Percentiles rank a stretch among this genome's conserved stretches.
These are phyloP conservation scores for Yamadazyma aaseri DNA, from an alignment of 1,139 yeast species.

Conservation along the genomic window DNA sequence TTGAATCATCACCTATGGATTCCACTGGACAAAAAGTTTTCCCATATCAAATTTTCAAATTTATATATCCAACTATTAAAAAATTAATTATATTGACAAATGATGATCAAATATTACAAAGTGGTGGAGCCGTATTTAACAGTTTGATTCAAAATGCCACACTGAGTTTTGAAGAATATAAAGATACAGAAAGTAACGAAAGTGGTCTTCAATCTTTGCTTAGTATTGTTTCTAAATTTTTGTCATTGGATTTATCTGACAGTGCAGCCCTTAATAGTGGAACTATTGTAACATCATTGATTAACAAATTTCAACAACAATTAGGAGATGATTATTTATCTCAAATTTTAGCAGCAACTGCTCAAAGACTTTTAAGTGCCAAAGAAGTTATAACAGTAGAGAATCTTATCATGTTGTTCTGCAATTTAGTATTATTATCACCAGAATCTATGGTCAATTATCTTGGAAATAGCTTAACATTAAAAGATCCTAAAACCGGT, in stretches of 20 bases:
- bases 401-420: slow-evolving; percentile 72
- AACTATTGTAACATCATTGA: slow-evolving; percentile 60
- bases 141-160: slow-evolving; percentile 57
- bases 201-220: slow-evolving; percentile 58
- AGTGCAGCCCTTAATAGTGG: slow-evolving; percentile 79
- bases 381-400: slow-evolving; percentile 72
- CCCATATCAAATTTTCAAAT: slow-evolving; percentile 48
- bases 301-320: slow-evolving; percentile 55
- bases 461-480: slow-evolving; percentile 40
- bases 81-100: slow-evolving; percentile 51
- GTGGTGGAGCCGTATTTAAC: slow-evolving; percentile 73
- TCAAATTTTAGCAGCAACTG: slow-evolving; percentile 70
- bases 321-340: slow-evolving; percentile 52
- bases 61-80: slow-evolving; percentile 51
- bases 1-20: slow-evolving; percentile 36
- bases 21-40: slow-evolving; percentile 39
- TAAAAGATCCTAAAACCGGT: slow-evolving; percentile 26
- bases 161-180: slow-evolving; percentile 40
- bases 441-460: slow-evolving; percentile 63
- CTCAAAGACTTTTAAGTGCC: slow-evolving; percentile 61
- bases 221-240: slow-evolving; percentile 62
- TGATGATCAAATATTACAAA: slow-evolving; percentile 81
- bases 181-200: slow-evolving; percentile 35
- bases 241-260: slow-evolving; percentile 72
- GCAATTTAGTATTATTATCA: slow-evolving; percentile 63